These are phyloP conservation scores for Dictyostelium intermedium DNA, from an alignment of 78 protist species.

Conservation along the genomic window DNA sequence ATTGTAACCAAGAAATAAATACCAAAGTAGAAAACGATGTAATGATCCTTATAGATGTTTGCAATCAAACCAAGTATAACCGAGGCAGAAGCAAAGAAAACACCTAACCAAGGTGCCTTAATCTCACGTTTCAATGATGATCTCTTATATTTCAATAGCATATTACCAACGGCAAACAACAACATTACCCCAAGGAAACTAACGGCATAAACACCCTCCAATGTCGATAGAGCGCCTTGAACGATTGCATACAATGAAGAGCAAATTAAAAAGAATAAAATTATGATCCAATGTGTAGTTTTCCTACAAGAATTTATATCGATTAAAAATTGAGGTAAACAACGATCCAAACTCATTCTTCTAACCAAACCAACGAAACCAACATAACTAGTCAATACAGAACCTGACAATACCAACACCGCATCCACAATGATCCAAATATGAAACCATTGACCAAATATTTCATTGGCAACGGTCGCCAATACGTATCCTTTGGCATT, in stretches of 20 bases:
- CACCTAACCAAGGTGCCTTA: constrained; percentile 63
- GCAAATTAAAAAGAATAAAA: constrained; percentile 81
- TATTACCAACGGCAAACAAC: constrained; percentile 86
- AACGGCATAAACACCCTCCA: constrained; percentile 87
- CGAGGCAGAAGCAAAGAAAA: constrained; percentile 8
- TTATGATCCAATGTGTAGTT: constrained; percentile 84
- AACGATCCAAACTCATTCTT: constrained; percentile 89
- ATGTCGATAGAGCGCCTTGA: constrained; percentile 12
- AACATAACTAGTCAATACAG: constrained; percentile 86
- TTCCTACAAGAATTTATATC: constrained; percentile 51
- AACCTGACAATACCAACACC: constrained; percentile 86
- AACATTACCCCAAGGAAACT: constrained; percentile 89
- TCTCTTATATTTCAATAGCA: constrained; percentile 90
- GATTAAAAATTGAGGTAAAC: constrained; percentile 86
- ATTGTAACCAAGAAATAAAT: constrained; percentile 79
- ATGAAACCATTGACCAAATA: constrained; percentile 71
- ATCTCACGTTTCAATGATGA: constrained; percentile 53
- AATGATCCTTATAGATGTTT: constrained; percentile 40
- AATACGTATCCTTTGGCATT: constrained; percentile 12
- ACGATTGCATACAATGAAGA: constrained; percentile 77
- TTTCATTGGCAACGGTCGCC: constrained; percentile 1
- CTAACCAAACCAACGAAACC: constrained; percentile 89
- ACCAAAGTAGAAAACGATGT: constrained; percentile 65
- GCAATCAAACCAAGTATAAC: constrained; percentile 75
- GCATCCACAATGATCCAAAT: constrained; percentile 83